Percentiles rank a stretch among this genome's conserved stretches.
phyloP scores from a whole-genome alignment of 768 basidiomycete genomes.

The Suillus clintonianus region DNA sequence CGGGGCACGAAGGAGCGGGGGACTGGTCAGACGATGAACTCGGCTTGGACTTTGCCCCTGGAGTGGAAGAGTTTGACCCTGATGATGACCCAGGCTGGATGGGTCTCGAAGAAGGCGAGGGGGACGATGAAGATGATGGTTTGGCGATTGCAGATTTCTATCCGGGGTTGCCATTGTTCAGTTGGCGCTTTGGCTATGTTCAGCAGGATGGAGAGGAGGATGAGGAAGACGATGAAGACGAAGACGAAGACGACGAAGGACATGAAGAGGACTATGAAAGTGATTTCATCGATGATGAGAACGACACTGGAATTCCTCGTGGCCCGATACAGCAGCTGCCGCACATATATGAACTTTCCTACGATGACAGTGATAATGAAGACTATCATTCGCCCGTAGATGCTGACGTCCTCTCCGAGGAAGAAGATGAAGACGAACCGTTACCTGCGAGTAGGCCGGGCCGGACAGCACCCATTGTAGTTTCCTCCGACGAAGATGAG shows the following conservation, averaged over 20 bases:
- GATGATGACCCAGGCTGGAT: conserved; percentile 34
- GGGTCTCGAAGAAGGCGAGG: conserved; percentile 34
- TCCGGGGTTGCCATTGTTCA: conserved; percentile 12
- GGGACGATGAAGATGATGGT: conserved; percentile 32
- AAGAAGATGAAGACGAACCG: conserved; percentile 1
- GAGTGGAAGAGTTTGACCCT: conserved; percentile 30
- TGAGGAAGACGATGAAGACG: conserved; percentile 13
- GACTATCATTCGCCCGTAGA: conserved; percentile 1
- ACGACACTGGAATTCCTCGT: conserved; percentile 14
- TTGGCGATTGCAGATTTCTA: conserved; percentile 22
- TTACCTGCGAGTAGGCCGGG: conserved; percentile 3
- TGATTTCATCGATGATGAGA: conserved; percentile 59
- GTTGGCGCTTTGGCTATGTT: conserved; percentile 18
- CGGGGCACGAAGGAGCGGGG: conserved; percentile 43
- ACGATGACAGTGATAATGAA: conserved; percentile 15
- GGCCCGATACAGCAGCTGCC: conserved; percentile 3
- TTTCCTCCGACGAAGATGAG: conserved; percentile 22
- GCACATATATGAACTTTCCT: conserved; percentile 27
- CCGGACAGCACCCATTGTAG: background rate
- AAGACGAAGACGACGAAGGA: conserved; percentile 23
- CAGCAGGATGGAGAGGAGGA: conserved; percentile 20
- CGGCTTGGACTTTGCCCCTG: conserved; percentile 40
- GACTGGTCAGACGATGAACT: conserved; percentile 33
- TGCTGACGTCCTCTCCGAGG: conserved; percentile 12
- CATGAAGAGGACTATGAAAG: conserved; percentile 47